These are phyloP conservation scores for Sporothrix protearum DNA, from an alignment of 2,329 filamentous ascomycete species.

Conservation along the genomic window DNA sequence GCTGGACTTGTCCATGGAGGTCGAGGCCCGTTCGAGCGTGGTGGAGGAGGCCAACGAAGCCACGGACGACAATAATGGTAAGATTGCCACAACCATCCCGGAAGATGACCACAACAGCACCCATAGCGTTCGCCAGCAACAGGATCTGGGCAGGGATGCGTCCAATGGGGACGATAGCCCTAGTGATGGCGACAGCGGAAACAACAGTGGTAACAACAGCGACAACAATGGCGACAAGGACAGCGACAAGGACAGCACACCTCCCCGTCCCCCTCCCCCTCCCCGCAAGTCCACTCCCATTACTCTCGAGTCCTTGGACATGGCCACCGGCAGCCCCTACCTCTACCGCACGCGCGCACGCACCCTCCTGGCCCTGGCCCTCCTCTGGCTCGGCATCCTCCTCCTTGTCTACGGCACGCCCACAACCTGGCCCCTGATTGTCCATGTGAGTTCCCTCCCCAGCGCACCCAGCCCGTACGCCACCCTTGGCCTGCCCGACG, in stretches of 20 bases:
- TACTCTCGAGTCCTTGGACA: neutral
- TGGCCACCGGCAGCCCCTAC: neutral
- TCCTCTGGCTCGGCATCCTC: constrained; percentile 1
- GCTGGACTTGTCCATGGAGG: neutral
- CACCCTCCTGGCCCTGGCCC: neutral
- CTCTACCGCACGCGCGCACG: neutral
- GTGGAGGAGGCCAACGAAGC: neutral
- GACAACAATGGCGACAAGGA: neutral
- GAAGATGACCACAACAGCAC: neutral
- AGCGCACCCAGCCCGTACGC: neutral
- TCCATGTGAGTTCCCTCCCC: neutral
- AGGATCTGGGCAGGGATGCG: too few species aligned
- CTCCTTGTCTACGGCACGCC: neutral
- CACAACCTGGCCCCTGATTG: neutral
- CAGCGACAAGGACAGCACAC: neutral
- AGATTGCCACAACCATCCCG: too few species aligned
- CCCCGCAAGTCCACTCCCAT: neutral
- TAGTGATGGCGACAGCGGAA: too few species aligned
- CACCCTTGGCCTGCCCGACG: neutral
- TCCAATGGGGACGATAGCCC: too few species aligned
- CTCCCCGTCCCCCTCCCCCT: too few species aligned
- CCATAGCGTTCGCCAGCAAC: too few species aligned
- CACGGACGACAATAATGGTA: too few species aligned
- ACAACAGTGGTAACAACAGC: neutral
- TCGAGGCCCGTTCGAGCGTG: neutral